Conservation (phyloP, 1,139 yeast species). For the Hyphopichia khmerensis region DNA sequence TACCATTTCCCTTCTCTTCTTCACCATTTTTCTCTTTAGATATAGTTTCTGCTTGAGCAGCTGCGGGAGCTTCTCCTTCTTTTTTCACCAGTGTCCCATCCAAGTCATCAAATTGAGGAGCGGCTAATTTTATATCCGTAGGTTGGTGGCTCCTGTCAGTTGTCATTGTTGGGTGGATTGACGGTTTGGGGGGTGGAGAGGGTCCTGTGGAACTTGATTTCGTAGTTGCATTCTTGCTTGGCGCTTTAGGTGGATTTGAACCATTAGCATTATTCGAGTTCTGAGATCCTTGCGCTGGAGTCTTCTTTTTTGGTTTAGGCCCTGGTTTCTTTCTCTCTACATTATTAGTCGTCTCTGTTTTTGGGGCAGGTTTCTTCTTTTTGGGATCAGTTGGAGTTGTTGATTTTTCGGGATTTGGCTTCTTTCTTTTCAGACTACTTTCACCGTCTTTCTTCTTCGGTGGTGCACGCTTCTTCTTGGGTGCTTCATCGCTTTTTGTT, state of each 20-base stretch:
- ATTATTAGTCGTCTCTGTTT: slow-evolving; percentile 4
- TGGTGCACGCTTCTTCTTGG: slow-evolving; percentile 11
- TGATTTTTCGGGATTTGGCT: slow-evolving; percentile 12
- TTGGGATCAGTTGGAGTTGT: slow-evolving; percentile 7
- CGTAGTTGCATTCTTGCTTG: neutral
- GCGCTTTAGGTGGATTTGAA: neutral
- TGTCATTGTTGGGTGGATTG: slow-evolving; percentile 17
- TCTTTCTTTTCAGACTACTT: slow-evolving; percentile 11
- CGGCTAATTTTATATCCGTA: slow-evolving; percentile 5
- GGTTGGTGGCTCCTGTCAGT: slow-evolving; percentile 13
- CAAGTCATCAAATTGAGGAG: slow-evolving; percentile 2
- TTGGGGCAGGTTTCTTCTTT: slow-evolving; percentile 7
- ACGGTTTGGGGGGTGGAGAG: slow-evolving; percentile 5
- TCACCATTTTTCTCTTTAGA: no score
- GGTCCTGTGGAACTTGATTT: slow-evolving; percentile 6
- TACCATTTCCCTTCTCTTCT: slow-evolving; percentile 6
- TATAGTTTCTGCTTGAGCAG: no score
- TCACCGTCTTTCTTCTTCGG: slow-evolving; percentile 15
- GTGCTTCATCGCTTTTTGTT: slow-evolving; percentile 3
- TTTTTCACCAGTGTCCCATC: slow-evolving; percentile 7
- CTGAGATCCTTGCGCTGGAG: slow-evolving; percentile 5
- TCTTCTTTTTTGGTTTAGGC: slow-evolving; percentile 8
- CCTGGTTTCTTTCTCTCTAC: slow-evolving; percentile 8
- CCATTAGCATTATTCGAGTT: neutral
- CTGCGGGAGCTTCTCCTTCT: no score